Evolutionary conservation across 2,329 filamentous ascomycete species (phyloP).

Genomic region (Colletotrichum nymphaeae): DNA sequence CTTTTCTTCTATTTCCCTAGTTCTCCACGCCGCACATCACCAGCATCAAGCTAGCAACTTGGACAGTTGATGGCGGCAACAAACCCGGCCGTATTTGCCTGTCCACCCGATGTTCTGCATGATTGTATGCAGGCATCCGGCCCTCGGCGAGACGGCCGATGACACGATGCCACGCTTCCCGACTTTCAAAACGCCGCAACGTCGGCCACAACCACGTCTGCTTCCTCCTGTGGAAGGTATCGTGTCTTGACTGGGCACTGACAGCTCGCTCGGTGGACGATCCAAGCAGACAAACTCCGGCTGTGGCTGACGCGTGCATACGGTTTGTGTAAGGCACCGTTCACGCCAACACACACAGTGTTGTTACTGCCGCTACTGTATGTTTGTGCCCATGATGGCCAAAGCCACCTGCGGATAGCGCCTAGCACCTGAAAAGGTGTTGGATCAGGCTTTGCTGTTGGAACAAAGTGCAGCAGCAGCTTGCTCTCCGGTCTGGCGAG

Average conservation of each 20-base stretch:
- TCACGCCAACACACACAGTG: not conserved
- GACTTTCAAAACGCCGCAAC: conserved; percentile 25
- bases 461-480: not conserved
- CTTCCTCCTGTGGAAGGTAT: not conserved
- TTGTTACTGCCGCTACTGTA: not conserved
- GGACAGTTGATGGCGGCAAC: not conserved
- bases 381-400: not conserved
- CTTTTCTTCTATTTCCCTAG: not conserved
- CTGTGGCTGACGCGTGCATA: not conserved
- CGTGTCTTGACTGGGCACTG: not conserved
- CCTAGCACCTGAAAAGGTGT: not conserved
- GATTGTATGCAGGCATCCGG: conserved; percentile 27
- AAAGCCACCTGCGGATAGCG: not conserved
- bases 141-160: not conserved
- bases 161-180: conserved; percentile 10
- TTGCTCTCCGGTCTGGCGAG: not conserved
- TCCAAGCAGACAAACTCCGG: not conserved
- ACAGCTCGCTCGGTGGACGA: not conserved
- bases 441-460: not conserved
- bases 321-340: conserved; percentile 11
- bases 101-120: conserved; percentile 24
- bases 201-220: too few relatives aligned
- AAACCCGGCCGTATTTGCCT: conserved; percentile 1
- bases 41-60: not conserved
- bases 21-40: not conserved